phyloP scores from a whole-genome alignment of 768 basidiomycete genomes.

The Holtermannia corniformis region DNA sequence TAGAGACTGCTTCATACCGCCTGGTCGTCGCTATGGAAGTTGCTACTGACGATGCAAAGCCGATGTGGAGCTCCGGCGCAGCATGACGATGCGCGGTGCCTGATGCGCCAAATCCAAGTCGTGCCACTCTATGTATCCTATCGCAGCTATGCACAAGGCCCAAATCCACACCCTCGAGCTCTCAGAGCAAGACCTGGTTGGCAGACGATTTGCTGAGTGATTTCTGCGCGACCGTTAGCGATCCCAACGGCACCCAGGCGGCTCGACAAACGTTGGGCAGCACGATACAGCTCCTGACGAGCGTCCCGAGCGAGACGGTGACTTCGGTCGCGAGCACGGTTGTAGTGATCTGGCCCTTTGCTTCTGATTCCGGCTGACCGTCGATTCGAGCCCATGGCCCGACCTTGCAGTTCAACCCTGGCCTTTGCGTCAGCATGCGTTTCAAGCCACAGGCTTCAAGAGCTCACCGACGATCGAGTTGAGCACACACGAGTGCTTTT shows the following conservation, averaged over 20 bases:
- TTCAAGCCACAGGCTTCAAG: neutral
- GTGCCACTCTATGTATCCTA: no score
- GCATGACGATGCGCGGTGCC: no score
- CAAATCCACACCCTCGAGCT: no score
- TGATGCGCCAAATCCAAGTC: no score
- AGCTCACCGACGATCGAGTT: conserved; percentile 42
- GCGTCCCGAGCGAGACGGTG: conserved; percentile 42
- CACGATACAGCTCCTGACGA: conserved; percentile 45
- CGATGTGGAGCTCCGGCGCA: no score
- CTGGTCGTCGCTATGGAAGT: no score
- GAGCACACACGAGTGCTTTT: conserved; percentile 42
- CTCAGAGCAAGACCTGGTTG: conserved; percentile 44
- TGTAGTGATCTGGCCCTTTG: conserved; percentile 42
- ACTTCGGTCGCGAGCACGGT: conserved; percentile 46
- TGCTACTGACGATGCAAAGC: no score
- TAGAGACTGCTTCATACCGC: neutral
- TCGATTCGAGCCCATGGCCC: conserved; percentile 45
- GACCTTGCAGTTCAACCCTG: conserved; percentile 43
- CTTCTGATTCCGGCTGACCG: conserved; percentile 38
- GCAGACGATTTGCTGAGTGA: conserved; percentile 37
- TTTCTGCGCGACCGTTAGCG: conserved; percentile 34
- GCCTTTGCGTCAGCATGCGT: neutral
- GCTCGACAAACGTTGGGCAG: conserved; percentile 39
- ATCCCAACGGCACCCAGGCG: neutral
- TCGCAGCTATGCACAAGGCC: no score